These are phyloP conservation scores for Leccinum incarnatum DNA, from an alignment of 768 basidiomycete species.

Conservation along the genomic window DNA sequence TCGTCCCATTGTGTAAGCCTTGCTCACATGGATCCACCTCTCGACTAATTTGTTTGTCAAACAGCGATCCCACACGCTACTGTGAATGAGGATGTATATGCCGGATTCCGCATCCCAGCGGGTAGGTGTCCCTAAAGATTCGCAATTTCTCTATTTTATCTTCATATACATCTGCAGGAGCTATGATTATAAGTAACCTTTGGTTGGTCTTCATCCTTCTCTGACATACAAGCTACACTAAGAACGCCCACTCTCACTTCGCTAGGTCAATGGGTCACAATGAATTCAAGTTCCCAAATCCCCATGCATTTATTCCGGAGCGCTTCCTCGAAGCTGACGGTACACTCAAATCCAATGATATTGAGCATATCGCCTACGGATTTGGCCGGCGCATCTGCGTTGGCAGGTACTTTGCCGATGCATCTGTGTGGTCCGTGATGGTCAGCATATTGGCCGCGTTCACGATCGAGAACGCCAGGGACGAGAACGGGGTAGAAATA, in stretches of 20 bases:
- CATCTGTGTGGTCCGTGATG: constrained; percentile 25
- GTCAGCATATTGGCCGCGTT: constrained; percentile 19
- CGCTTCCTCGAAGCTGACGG: constrained; percentile 35
- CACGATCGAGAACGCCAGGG: constrained; percentile 14
- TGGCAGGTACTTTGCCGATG: constrained; percentile 26
- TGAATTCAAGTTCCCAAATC: constrained; percentile 35
- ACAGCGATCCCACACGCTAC: constrained; percentile 30
- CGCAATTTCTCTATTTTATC: neutral
- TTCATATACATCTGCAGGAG: constrained; percentile 10
- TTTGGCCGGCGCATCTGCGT: constrained; percentile 32
- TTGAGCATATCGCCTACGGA: constrained; percentile 19
- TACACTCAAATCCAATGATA: constrained; percentile 13
- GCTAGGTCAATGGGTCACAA: constrained; percentile 25
- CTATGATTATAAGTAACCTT: constrained; percentile 17
- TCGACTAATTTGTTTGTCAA: neutral
- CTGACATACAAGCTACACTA: neutral
- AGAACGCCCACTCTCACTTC: neutral
- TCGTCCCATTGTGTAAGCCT: constrained; percentile 16
- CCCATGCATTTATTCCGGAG: constrained; percentile 39
- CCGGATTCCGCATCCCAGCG: constrained; percentile 52
- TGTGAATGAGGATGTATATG: constrained; percentile 43
- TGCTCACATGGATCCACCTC: neutral
- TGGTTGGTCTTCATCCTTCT: constrained; percentile 9
- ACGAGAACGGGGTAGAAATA: constrained; percentile 21
- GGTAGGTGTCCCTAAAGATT: constrained; percentile 5